Evolutionary conservation across 2,329 filamentous ascomycete genomes (phyloP), one percentile per base, ranked within the genome.

Genomic region (Penicillium rolfsii): DNA sequence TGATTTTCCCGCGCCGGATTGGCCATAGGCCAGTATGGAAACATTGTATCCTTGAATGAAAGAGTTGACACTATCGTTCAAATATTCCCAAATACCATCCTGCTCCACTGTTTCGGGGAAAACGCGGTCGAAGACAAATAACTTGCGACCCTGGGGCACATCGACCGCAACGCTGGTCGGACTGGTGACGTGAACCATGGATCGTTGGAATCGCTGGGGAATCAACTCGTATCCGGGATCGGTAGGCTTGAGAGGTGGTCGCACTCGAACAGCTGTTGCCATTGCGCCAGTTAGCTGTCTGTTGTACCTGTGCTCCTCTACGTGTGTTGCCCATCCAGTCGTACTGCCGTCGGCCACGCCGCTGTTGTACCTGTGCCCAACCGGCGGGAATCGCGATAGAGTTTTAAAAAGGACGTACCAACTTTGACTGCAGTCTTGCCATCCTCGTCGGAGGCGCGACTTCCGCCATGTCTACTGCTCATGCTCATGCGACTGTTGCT

Each of bases 31-130:
- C 70, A 99, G 82, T 53, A 99, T 87, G 3, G 95, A 99, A 60
- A 99, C 95, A 86, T 99, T 99, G 85, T 98, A 99, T 57, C 95
- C 95, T 74, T 97, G 92, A 1, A 95, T 82, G 70, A 99, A 99
- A 2, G 93, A 91, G 69, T 84, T 87, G 68, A 98, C 90, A 70
- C 93, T 96, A 68, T 99, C 95, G 64, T 87, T 87, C 52, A 99
- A 82, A 72, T 99, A 99, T 50, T 97, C 91, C 91, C 94, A 99
- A 50, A 99, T 81, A 50, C 93, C 94, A 67, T 95, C 90, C 76
- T 99, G 95, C 61, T 86, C 85, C 7, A 93, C 84, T 2, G 95
- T 89, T 69, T 93, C 88, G 35, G 88, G 85, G 73, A 99, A 99
- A 5, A 99, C 93, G 63, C 93, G 89, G 78, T 99, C 95, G 74